A percentile compares a stretch with the other conserved stretches of the same genome.
These are phyloP conservation scores for Paraconiothyrium sp. DNA, from an alignment of 2,329 filamentous ascomycete genomes.

Conservation along the genomic window DNA sequence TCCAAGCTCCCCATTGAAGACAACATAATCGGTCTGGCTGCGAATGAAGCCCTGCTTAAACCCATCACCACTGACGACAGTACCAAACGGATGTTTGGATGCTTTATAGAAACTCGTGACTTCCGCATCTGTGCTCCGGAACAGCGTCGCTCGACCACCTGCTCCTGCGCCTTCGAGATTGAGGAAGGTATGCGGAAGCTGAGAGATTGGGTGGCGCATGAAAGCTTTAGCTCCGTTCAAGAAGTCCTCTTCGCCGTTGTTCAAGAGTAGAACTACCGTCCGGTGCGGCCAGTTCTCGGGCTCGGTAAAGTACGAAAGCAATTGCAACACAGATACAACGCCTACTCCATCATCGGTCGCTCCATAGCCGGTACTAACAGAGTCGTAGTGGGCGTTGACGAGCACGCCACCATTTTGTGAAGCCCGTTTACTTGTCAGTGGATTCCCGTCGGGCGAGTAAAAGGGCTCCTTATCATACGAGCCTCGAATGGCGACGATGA, in stretches of 20 bases:
- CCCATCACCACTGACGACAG: constrained; percentile 82
- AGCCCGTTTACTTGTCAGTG: constrained; percentile 45
- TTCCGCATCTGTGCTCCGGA: constrained; percentile 87
- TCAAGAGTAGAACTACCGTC: constrained; percentile 85
- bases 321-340: constrained; percentile 83
- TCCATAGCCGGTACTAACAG: constrained; percentile 89
- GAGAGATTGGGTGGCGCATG: constrained; percentile 80
- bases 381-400: constrained; percentile 95
- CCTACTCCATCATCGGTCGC: constrained; percentile 95
- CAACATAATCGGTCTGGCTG: constrained; percentile 88
- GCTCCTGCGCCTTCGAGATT: constrained; percentile 96
- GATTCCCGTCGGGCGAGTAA: constrained; percentile 66
- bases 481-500: constrained; percentile 90
- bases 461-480: constrained; percentile 75
- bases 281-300: constrained; percentile 75
- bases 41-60: constrained; percentile 81
- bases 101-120: constrained; percentile 81
- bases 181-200: constrained; percentile 85
- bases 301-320: constrained; percentile 84
- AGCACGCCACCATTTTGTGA: constrained; percentile 78
- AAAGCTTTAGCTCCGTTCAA: constrained; percentile 88
- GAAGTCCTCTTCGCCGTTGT: constrained; percentile 96
- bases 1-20: constrained; percentile 80
- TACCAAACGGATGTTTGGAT: constrained; percentile 80
- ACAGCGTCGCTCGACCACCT: constrained; percentile 85